These are phyloP conservation scores for Mangifera indica DNA, from an alignment of 345 rosid species.

Conservation along the genomic window DNA sequence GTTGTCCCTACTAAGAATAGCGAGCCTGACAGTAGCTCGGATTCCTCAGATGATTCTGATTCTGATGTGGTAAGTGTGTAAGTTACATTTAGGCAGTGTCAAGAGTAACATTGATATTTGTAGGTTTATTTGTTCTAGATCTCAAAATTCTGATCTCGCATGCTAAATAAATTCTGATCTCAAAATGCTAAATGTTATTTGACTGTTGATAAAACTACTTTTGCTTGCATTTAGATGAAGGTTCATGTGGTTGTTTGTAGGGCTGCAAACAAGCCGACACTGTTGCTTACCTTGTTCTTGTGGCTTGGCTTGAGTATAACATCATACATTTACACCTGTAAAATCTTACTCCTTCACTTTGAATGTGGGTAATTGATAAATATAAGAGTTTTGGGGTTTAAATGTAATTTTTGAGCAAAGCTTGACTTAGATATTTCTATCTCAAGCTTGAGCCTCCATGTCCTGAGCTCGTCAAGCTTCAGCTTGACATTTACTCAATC, in stretches of 20 bases:
- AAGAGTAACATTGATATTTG: background rate
- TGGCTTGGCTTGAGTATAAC: no score
- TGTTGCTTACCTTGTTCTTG: no score
- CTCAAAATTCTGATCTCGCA: background rate
- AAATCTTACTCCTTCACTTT: no score
- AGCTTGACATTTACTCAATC: no score
- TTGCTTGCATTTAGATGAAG: background rate
- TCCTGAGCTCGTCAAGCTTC: no score
- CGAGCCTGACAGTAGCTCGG: constrained; percentile 21
- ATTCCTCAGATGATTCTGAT: constrained; percentile 33
- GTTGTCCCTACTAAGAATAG: constrained; percentile 32
- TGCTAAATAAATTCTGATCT: background rate
- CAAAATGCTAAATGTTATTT: background rate
- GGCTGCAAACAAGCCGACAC: no score
- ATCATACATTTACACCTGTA: no score
- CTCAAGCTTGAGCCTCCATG: no score
- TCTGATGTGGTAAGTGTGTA: constrained; percentile 3
- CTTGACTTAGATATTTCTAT: no score
- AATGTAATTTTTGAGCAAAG: no score
- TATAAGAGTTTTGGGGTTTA: no score
- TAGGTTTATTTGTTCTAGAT: background rate
- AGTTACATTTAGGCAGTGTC: background rate
- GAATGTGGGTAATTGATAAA: no score
- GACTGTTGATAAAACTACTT: background rate
- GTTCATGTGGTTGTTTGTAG: background rate